phyloP scores from a whole-genome alignment of 2,329 filamentous ascomycete genomes.

The Chaetomium strumarium region DNA sequence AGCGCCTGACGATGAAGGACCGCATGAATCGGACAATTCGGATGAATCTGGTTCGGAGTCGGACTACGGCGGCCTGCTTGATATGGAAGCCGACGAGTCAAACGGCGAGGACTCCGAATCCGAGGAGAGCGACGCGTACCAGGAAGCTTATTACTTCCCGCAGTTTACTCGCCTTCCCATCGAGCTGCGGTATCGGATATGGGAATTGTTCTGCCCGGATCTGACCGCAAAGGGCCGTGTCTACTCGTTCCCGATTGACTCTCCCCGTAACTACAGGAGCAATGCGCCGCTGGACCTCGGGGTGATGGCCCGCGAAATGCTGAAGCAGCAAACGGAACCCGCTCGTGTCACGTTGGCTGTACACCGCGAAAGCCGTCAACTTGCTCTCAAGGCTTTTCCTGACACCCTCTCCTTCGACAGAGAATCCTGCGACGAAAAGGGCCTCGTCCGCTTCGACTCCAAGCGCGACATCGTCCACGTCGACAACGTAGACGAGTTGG shows the following conservation, averaged over 20 bases:
- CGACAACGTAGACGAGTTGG: neutral
- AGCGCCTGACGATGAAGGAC: constrained; percentile 7
- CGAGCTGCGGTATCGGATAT: constrained; percentile 32
- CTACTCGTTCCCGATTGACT: constrained; percentile 15
- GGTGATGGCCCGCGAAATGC: constrained; percentile 16
- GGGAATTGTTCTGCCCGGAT: constrained; percentile 32
- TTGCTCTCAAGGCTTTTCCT: constrained; percentile 30
- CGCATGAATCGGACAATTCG: constrained; percentile 16
- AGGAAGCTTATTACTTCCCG: constrained; percentile 25
- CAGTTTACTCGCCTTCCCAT: constrained; percentile 31
- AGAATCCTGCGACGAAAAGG: too few species aligned
- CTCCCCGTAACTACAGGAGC: neutral
- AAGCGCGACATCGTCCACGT: constrained; percentile 28
- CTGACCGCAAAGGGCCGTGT: constrained; percentile 27
- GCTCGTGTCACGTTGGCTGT: constrained; percentile 29
- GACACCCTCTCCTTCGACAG: constrained; percentile 26
- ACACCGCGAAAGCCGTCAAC: constrained; percentile 29
- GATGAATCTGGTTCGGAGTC: neutral
- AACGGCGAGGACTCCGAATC: constrained; percentile 17
- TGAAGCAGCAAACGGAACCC: constrained; percentile 28
- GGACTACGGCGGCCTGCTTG: constrained; percentile 23
- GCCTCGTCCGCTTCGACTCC: constrained; percentile 27
- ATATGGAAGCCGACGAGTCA: constrained; percentile 29
- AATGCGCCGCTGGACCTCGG: neutral
- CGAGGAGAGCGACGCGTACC: neutral